phyloP scores from a whole-genome alignment of 805 yeast genomes.

The Candida pini region DNA sequence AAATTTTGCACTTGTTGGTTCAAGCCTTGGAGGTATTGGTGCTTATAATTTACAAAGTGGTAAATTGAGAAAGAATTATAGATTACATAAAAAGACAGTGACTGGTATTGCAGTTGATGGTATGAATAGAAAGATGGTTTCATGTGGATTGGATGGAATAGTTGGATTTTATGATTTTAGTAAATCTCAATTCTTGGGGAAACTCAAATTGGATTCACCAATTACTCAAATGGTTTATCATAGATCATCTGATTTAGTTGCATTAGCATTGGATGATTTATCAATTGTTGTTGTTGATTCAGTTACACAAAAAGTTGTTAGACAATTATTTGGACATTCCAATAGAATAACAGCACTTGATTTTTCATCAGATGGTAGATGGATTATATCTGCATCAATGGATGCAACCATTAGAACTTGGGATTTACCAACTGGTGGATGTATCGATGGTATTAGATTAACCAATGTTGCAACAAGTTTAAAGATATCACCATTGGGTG shows the following conservation, averaged over 20 bases:
- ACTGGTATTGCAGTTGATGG: slow-evolving; percentile 89
- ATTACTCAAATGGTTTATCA: slow-evolving; percentile 75
- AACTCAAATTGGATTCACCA: slow-evolving; percentile 67
- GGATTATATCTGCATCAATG: slow-evolving; percentile 79
- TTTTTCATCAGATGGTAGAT: slow-evolving; percentile 92
- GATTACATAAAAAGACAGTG: slow-evolving; percentile 69
- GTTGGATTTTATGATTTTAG: slow-evolving; percentile 85
- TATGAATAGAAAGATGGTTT: slow-evolving; percentile 82
- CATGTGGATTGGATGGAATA: slow-evolving; percentile 83
- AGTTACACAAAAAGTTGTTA: slow-evolving; percentile 72
- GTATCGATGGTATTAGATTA: slow-evolving; percentile 84
- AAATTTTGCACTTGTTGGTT: slow-evolving; percentile 89
- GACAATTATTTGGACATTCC: slow-evolving; percentile 85
- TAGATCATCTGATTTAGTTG: slow-evolving; percentile 75
- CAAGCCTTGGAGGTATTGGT: slow-evolving; percentile 77
- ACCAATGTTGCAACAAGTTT: slow-evolving; percentile 77
- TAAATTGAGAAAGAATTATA: slow-evolving; percentile 61
- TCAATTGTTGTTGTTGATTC: slow-evolving; percentile 80
- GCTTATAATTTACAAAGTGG: slow-evolving; percentile 93
- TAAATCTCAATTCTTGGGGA: slow-evolving; percentile 60
- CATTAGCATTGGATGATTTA: slow-evolving; percentile 81
- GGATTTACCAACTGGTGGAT: slow-evolving; percentile 96
- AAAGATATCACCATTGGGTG: slow-evolving; percentile 82
- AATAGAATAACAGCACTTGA: slow-evolving; percentile 84
- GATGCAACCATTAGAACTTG: slow-evolving; percentile 91